These are phyloP conservation scores for Malania oleifera DNA, from an alignment of 164 flowering plant genomes.

Conservation along the genomic window DNA sequence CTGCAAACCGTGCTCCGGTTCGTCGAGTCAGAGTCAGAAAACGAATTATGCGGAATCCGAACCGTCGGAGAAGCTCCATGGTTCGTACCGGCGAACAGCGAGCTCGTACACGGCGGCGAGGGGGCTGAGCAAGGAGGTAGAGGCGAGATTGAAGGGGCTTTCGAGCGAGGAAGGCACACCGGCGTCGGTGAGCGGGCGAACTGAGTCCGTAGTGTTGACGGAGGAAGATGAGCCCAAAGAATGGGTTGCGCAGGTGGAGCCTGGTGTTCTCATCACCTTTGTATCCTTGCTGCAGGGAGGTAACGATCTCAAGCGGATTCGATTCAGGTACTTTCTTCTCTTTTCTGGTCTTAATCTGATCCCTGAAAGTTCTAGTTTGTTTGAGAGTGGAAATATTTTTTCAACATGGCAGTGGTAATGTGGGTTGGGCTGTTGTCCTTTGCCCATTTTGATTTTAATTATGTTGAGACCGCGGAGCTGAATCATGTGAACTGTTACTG, in stretches of 20 bases:
- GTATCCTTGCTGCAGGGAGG: slow-evolving; percentile 80
- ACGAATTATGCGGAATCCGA: slow-evolving; percentile 57
- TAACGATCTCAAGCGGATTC: slow-evolving; percentile 87
- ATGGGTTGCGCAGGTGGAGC: slow-evolving; percentile 98
- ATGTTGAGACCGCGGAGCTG: background rate
- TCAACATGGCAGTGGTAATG: background rate
- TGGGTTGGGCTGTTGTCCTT: background rate
- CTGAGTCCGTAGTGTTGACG: slow-evolving; percentile 58
- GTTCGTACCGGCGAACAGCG: slow-evolving; percentile 57
- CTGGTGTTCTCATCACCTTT: slow-evolving; percentile 90
- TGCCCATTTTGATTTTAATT: slow-evolving; percentile 1
- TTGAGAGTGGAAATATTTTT: slow-evolving; percentile 3
- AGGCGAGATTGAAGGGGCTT: slow-evolving; percentile 52
- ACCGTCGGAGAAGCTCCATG: slow-evolving; percentile 56
- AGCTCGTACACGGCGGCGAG: slow-evolving; percentile 62
- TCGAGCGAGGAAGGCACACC: slow-evolving; percentile 89
- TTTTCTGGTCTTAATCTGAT: slow-evolving; percentile 8
- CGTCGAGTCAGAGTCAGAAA: slow-evolving; percentile 33
- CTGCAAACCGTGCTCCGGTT: slow-evolving; percentile 86
- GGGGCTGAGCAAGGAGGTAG: slow-evolving; percentile 76
- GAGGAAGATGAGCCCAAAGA: slow-evolving; percentile 91
- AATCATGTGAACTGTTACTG: slow-evolving; percentile 5
- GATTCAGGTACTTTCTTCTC: slow-evolving; percentile 68
- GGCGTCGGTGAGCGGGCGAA: slow-evolving; percentile 60
- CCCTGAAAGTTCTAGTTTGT: slow-evolving; percentile 19